phyloP scores from a whole-genome alignment of 2,329 filamentous ascomycete species.

The Simplicillium sp. region DNA sequence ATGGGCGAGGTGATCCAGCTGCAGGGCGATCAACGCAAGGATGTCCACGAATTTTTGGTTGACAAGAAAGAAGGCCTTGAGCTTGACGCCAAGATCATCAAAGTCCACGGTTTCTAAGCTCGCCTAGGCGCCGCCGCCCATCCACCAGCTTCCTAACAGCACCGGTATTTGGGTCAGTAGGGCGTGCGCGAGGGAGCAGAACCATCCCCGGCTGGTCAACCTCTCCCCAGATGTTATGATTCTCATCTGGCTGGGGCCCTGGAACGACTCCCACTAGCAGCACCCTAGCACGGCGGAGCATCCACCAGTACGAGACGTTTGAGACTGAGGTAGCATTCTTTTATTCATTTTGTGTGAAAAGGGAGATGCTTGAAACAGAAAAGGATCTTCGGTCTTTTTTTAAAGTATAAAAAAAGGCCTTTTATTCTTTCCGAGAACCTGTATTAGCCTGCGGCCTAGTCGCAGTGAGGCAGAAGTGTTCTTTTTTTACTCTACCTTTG shows the following conservation, averaged over 20 bases:
- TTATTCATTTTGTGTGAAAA: neutral
- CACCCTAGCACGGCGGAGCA: constrained; percentile 15
- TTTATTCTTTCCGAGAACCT: neutral
- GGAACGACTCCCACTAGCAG: constrained; percentile 16
- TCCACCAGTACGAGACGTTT: constrained; percentile 16
- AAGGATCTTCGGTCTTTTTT: neutral
- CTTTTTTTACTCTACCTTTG: neutral
- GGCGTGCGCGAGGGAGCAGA: constrained; percentile 11
- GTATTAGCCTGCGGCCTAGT: neutral
- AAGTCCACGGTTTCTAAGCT: constrained; percentile 56
- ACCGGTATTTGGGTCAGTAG: constrained; percentile 5
- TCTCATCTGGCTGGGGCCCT: constrained; percentile 15
- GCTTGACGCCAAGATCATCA: constrained; percentile 94
- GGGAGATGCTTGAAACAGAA: neutral
- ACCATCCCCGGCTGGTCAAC: constrained; percentile 3
- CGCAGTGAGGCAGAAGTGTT: neutral
- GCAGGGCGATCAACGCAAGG: constrained; percentile 97
- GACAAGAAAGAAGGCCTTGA: constrained; percentile 93
- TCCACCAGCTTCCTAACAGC: constrained; percentile 11
- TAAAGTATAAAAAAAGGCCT: neutral
- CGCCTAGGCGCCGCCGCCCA: constrained; percentile 27
- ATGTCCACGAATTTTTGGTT: constrained; percentile 94
- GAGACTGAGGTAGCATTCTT: constrained; percentile 1
- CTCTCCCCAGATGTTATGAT: constrained; percentile 8
- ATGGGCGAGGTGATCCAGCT: constrained; percentile 99